Base-by-base conservation (phyloP, 176 grass and related monocot species). In the Rhynchospora tenuis region DNA sequence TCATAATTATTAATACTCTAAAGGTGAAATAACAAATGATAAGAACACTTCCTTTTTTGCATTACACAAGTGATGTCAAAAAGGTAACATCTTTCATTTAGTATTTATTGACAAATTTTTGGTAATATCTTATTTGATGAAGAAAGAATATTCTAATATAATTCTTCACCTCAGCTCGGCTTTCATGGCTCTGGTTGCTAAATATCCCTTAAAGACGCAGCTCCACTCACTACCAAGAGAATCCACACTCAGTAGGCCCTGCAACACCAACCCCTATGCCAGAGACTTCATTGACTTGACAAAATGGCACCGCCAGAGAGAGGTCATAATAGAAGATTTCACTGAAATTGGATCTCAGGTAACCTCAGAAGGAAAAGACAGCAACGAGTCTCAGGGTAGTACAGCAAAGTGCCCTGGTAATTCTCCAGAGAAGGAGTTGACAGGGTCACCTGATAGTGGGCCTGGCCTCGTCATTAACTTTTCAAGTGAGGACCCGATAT, bases 101-200 rank as follows among this genome's bases (percentile, higher is more conserved):
- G 48, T 64, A 7, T n/a, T 56, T 42, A 64, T 63, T 23, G 52
- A 54, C 48, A 73, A 19, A 51, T 48, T 75, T 56, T 17, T 77
- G 28, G 17, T 59, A 44, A 31, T 26, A 20, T 66, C 14, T 48
- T 70, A 51, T 78, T 60, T 78, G 16, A 17, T 56, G 59, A 46
- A 58, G 55, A 72, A 71, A 55, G 48, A 76, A 76, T 76, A 45
- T 82, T 51, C 19, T 82, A 16, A 76, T 64, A 76, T 23, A 28
- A 54, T 55, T 73, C 24, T 55, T 86, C 83, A 82, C 80, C 31
- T 71, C 88, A 97, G 94, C 87, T 92, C 91, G 74, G 90, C 91
- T 79, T 97, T 94, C 71, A 97, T 97, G 91, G 79, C 86, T 1
- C 84, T 97, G 85, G 91, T 88, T 51, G 84, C 91, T 56, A 94